Evolutionary conservation across 1,284 basidiomycete species (phyloP).

Genomic region (Tilletia indica): DNA sequence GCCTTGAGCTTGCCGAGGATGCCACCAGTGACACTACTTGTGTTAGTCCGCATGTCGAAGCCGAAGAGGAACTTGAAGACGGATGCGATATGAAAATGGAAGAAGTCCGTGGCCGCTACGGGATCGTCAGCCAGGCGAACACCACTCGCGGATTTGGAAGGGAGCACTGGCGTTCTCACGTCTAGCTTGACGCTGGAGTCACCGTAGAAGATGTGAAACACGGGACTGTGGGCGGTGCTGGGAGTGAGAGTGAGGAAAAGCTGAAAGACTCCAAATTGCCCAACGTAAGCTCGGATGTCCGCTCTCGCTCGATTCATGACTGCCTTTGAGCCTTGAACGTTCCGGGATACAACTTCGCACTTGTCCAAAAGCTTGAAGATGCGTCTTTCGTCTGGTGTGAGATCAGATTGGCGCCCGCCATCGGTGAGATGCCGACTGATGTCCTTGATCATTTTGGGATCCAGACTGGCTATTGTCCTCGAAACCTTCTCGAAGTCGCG

Average conservation of each 20-base stretch:
- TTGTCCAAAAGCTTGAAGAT: neutral
- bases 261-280: neutral
- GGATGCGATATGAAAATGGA: neutral
- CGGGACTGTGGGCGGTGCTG: neutral
- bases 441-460: no score
- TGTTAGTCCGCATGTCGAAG: neutral
- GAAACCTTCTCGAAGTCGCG: no score
- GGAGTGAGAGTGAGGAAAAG: neutral
- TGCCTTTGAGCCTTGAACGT: neutral
- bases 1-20: neutral
- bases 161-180: neutral
- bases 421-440: no score
- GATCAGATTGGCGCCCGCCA: no score
- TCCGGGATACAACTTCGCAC: neutral
- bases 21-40: neutral
- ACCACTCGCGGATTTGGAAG: neutral
- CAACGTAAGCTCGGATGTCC: neutral
- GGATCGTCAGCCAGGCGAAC: constrained; percentile 1
- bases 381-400: no score
- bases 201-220: neutral
- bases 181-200: neutral
- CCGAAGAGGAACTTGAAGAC: constrained; percentile 4
- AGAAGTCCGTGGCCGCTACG: neutral
- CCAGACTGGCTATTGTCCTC: no score
- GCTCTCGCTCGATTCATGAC: neutral